Evolutionary conservation across 2,329 filamentous ascomycete genomes (phyloP).

Genomic region (Xylariaceae sp.): DNA sequence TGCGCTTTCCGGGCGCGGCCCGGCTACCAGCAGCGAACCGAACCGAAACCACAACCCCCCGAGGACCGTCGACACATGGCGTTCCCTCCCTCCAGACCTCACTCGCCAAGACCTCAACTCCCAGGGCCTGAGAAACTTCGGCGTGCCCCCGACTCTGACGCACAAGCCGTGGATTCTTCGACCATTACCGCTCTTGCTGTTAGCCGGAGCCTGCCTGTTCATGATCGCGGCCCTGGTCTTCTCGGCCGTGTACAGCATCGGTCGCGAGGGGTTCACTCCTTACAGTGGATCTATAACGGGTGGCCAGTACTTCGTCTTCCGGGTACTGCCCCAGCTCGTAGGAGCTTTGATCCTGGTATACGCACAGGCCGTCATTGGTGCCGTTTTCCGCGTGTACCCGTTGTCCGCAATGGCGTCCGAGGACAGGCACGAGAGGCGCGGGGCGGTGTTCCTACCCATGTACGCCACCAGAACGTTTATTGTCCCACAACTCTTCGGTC

Average conservation of each 20-base stretch:
- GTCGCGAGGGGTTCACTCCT: slow-evolving; percentile 58
- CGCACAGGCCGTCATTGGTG: slow-evolving; percentile 66
- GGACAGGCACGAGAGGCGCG: slow-evolving; percentile 51
- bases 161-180: slow-evolving; percentile 70
- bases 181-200: slow-evolving; percentile 54
- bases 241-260: slow-evolving; percentile 62
- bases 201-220: slow-evolving; percentile 57
- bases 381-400: slow-evolving; percentile 71
- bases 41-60: slow-evolving; percentile 17
- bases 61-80: slow-evolving; percentile 29
- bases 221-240: slow-evolving; percentile 71
- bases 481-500: slow-evolving; percentile 53
- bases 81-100: slow-evolving; percentile 25
- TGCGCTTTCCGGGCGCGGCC: slow-evolving; percentile 6
- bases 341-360: slow-evolving; percentile 69
- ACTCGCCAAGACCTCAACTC: slow-evolving; percentile 31
- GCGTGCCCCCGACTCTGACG: slow-evolving; percentile 48
- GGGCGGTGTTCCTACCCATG: slow-evolving; percentile 63
- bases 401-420: slow-evolving; percentile 71
- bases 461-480: slow-evolving; percentile 66
- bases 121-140: slow-evolving; percentile 23
- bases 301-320: slow-evolving; percentile 75
- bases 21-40: slow-evolving; percentile 1
- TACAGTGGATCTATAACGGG: slow-evolving; percentile 65
- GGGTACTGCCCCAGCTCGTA: slow-evolving; percentile 75